Evolutionary conservation across 106 monocot genomes (phyloP).

Genomic region (Dendrobium chrysotoxum): DNA sequence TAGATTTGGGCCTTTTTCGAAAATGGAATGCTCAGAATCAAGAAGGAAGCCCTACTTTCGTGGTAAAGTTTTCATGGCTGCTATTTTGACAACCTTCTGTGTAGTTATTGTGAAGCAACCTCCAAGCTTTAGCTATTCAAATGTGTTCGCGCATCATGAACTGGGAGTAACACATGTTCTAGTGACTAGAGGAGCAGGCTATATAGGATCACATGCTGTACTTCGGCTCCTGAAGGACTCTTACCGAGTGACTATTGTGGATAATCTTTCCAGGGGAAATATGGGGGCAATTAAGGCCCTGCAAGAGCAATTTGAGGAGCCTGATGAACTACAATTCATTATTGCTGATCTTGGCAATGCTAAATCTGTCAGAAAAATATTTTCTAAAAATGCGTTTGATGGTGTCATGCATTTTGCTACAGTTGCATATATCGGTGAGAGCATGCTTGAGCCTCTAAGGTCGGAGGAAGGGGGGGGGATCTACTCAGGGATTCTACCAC

Average conservation of each 20-base stretch:
- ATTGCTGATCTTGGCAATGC: conserved; percentile 66
- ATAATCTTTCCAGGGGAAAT: conserved; percentile 75
- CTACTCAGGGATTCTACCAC: too few species aligned
- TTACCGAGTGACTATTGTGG: conserved; percentile 76
- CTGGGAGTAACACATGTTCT: conserved; percentile 58
- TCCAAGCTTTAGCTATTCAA: conserved; percentile 38
- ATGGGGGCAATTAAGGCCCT: conserved; percentile 63
- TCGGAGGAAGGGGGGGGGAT: too few species aligned
- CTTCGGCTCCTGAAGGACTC: conserved; percentile 64
- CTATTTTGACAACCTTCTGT: conserved; percentile 47
- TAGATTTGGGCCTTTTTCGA: conserved; percentile 8
- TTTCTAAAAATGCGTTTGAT: conserved; percentile 80
- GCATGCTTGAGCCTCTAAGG: conserved; percentile 81
- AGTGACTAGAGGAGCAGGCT: conserved; percentile 73
- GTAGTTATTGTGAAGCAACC: conserved; percentile 71
- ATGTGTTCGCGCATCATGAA: conserved; percentile 44
- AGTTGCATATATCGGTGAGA: conserved; percentile 90
- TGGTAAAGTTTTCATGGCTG: conserved; percentile 52
- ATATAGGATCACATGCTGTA: conserved; percentile 73
- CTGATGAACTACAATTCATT: conserved; percentile 63
- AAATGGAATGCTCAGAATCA: conserved; percentile 62
- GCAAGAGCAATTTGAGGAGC: conserved; percentile 54
- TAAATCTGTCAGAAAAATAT: conserved; percentile 55
- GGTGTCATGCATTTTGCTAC: conserved; percentile 93
- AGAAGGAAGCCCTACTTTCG: conserved; percentile 58